These are phyloP conservation scores for Steccherinum ochraceum DNA, from an alignment of 768 basidiomycete genomes.

Conservation along the genomic window DNA sequence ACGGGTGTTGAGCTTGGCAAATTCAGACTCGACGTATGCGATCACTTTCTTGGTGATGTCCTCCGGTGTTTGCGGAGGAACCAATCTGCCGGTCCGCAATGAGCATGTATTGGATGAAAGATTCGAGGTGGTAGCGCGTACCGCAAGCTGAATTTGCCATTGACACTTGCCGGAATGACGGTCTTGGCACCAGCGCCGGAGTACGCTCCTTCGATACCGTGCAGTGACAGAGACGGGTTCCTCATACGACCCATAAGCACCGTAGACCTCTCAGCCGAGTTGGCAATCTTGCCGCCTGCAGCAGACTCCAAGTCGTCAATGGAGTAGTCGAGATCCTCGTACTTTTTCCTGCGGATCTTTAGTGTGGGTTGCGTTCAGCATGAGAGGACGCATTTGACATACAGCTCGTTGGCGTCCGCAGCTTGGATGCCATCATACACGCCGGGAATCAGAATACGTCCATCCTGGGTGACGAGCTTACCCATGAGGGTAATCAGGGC, in stretches of 20 bases:
- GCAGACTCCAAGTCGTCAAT: constrained; percentile 63
- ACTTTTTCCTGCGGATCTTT: constrained; percentile 44
- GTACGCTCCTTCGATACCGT: constrained; percentile 94
- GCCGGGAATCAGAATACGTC: constrained; percentile 63
- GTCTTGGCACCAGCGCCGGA: constrained; percentile 77
- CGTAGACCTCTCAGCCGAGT: constrained; percentile 66
- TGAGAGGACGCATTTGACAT: constrained; percentile 12
- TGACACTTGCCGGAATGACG: constrained; percentile 82
- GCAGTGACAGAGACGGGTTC: constrained; percentile 75
- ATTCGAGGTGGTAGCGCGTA: constrained; percentile 30
- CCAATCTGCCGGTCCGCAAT: constrained; percentile 35
- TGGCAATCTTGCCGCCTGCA: constrained; percentile 61
- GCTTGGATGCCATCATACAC: constrained; percentile 73
- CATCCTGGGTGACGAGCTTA: constrained; percentile 56
- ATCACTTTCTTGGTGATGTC: constrained; percentile 60
- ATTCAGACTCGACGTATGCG: constrained; percentile 63
- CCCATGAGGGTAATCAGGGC: constrained; percentile 78
- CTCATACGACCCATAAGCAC: constrained; percentile 92
- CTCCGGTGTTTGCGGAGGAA: constrained; percentile 79
- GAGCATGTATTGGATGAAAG: not conserved
- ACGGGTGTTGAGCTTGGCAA: constrained; percentile 74
- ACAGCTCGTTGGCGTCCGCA: constrained; percentile 66
- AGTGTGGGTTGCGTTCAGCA: not conserved
- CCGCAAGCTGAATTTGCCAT: constrained; percentile 91
- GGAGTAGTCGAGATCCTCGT: constrained; percentile 64